Evolutionary conservation across 441 rosid species (phyloP).

Genomic region (Populus tomentosa): DNA sequence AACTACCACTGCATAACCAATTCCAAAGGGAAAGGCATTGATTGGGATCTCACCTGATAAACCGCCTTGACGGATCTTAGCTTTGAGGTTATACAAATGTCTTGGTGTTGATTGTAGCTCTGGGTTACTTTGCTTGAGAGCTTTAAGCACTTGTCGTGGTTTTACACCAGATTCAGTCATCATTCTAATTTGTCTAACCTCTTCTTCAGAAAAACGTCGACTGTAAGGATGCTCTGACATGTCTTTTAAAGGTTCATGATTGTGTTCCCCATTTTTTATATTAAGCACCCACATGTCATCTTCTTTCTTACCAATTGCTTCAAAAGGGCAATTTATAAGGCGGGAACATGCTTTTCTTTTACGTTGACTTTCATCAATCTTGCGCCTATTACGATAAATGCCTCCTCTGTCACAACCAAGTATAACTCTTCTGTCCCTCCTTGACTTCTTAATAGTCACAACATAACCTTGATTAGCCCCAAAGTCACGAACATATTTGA

Average conservation of each 20-base stretch:
- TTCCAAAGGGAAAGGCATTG: not conserved
- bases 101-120: slow-evolving; percentile 56
- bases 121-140: slow-evolving; percentile 54
- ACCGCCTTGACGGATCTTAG: slow-evolving; percentile 62
- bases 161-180: slow-evolving; percentile 66
- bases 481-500: slow-evolving; percentile 50
- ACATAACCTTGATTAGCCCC: slow-evolving; percentile 52
- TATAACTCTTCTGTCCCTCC: slow-evolving; percentile 53
- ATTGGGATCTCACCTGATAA: slow-evolving; percentile 31
- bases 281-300: slow-evolving; percentile 59
- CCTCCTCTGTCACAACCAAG: slow-evolving; percentile 75
- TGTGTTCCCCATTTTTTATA: slow-evolving; percentile 49
- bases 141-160: slow-evolving; percentile 59
- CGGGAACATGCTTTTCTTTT: slow-evolving; percentile 55
- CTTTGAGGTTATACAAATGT: slow-evolving; percentile 67
- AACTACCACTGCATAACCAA: not conserved
- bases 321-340: slow-evolving; percentile 65
- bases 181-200: slow-evolving; percentile 48
- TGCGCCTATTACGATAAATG: slow-evolving; percentile 54
- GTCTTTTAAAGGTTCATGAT: slow-evolving; percentile 56
- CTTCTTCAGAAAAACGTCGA: slow-evolving; percentile 56
- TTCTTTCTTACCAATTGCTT: slow-evolving; percentile 54
- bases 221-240: slow-evolving; percentile 64
- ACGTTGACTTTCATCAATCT: slow-evolving; percentile 46
- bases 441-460: slow-evolving; percentile 62